These are phyloP conservation scores for Stachybotrys elegans DNA, from an alignment of 2,329 filamentous ascomycete genomes.

Conservation along the genomic window DNA sequence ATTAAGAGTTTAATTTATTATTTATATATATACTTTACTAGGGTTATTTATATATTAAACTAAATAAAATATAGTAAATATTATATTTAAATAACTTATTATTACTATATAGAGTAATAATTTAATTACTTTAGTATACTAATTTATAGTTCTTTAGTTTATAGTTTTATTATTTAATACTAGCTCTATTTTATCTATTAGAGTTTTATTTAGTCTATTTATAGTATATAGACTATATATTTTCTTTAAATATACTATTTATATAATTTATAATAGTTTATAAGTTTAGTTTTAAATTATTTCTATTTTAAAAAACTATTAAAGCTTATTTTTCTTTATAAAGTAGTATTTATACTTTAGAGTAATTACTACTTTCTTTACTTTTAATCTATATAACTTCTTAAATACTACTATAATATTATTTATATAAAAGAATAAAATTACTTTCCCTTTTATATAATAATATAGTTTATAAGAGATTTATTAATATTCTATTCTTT, in stretches of 20 bases:
- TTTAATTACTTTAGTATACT: not conserved
- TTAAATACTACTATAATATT: too few species aligned
- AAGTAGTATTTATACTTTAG: not conserved
- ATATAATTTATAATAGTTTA: not conserved
- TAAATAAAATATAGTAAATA: too few species aligned
- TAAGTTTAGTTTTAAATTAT: not conserved
- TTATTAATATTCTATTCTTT: not conserved
- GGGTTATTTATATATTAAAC: too few species aligned
- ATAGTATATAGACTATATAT: not conserved
- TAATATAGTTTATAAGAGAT: too few species aligned
- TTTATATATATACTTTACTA: not conserved
- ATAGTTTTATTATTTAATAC: not conserved
- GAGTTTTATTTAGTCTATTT: not conserved
- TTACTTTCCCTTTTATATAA: too few species aligned
- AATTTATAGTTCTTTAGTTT: too few species aligned
- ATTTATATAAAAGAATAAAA: not conserved
- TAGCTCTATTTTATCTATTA: not conserved
- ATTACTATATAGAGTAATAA: not conserved
- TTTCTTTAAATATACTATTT: not conserved
- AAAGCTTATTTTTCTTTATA: not conserved
- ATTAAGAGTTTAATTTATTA: not conserved
- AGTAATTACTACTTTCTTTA: not conserved
- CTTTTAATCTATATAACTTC: too few species aligned
- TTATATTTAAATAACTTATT: not conserved
- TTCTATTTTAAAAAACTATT: not conserved